Percentiles rank a stretch among this genome's conserved stretches.
Conservation (phyloP, 192 early-diverging fungal genomes). For the Coemansia sp. region DNA sequence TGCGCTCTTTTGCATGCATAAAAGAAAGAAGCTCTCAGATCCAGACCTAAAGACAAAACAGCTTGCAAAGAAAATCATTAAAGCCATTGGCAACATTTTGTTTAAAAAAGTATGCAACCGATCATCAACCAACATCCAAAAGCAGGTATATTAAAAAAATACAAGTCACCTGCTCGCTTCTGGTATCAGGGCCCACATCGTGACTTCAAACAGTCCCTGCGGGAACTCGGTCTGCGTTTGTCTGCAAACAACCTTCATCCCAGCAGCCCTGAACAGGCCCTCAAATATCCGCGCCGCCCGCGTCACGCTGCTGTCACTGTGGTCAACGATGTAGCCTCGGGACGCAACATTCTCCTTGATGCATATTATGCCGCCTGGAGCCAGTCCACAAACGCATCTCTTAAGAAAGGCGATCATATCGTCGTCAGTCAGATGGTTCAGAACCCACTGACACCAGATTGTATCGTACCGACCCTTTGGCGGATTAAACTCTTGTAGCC, state of each 20-base stretch:
- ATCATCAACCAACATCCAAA: no score
- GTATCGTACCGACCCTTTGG: slow-evolving; percentile 74
- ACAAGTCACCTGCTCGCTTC: neutral
- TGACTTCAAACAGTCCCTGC: slow-evolving; percentile 64
- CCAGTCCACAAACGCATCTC: slow-evolving; percentile 70
- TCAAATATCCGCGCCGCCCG: slow-evolving; percentile 46
- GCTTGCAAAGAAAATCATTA: no score
- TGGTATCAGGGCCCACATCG: slow-evolving; percentile 61
- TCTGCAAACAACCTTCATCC: slow-evolving; percentile 63
- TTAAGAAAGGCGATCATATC: slow-evolving; percentile 83
- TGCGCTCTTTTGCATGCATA: no score
- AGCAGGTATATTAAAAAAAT: neutral
- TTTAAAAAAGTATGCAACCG: neutral
- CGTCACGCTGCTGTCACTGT: slow-evolving; percentile 82
- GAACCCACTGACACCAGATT: slow-evolving; percentile 99
- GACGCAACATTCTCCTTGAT: slow-evolving; percentile 89
- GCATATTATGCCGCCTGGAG: slow-evolving; percentile 70
- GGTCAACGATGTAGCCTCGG: slow-evolving; percentile 68
- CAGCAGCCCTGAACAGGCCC: slow-evolving; percentile 62
- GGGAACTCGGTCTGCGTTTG: slow-evolving; percentile 69
- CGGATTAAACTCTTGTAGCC: slow-evolving; percentile 82
- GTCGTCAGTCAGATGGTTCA: slow-evolving; percentile 89
- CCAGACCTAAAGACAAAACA: no score
- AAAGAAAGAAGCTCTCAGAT: no score
- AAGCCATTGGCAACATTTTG: no score